phyloP scores from a whole-genome alignment of 495 filamentous ascomycete species.

The Lophiostoma macrostomum region DNA sequence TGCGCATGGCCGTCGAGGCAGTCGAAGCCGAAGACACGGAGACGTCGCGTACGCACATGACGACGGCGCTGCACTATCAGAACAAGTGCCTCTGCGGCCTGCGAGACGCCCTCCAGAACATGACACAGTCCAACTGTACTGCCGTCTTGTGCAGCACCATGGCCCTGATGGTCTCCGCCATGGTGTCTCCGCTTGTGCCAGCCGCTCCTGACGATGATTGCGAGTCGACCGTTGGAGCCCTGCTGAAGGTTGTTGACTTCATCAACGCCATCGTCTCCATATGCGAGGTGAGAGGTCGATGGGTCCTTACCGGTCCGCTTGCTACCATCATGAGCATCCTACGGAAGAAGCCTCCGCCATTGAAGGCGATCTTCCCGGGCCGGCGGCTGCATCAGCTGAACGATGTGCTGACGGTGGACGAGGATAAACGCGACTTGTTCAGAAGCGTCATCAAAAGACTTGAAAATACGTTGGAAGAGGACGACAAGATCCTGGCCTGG shows the following conservation, averaged over 20 bases:
- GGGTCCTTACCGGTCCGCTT: not conserved
- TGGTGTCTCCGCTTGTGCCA: slow-evolving; percentile 6
- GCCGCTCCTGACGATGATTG: not conserved
- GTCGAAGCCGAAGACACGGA: not conserved
- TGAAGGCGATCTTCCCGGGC: not conserved
- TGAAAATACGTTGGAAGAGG: not conserved
- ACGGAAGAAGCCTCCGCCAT: not conserved
- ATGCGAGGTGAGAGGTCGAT: not conserved
- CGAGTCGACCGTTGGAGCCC: not conserved
- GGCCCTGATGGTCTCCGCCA: not conserved
- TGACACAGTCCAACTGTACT: not conserved
- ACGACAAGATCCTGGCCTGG: not conserved
- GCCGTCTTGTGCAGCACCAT: not conserved
- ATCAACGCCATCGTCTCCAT: not conserved
- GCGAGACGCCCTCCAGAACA: not conserved
- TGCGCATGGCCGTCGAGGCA: slow-evolving; percentile 1
- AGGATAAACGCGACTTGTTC: not conserved
- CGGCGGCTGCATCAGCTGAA: not conserved
- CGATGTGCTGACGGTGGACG: not conserved
- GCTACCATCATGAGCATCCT: not conserved
- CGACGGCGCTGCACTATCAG: not conserved
- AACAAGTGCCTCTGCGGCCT: not conserved
- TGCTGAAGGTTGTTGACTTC: not conserved
- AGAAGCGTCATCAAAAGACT: not conserved
- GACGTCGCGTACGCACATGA: not conserved